phyloP scores from a whole-genome alignment of 176 grass and related monocot species.

The Phoenix dactylifera region DNA sequence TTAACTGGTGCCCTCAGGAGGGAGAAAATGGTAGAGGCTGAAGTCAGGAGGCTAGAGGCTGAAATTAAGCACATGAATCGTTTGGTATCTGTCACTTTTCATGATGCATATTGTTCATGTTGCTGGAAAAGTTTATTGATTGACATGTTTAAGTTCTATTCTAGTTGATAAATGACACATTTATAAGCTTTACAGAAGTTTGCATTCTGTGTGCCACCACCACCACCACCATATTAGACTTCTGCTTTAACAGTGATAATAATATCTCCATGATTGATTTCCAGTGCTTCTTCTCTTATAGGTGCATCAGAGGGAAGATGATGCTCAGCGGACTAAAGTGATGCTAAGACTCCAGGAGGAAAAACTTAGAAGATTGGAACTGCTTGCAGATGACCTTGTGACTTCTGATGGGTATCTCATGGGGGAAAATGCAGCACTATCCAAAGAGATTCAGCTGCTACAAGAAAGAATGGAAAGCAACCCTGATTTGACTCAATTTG shows the following conservation, averaged over 20 bases:
- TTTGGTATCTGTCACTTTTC: constrained; percentile 33
- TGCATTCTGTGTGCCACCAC: no score
- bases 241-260: no score
- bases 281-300: constrained; percentile 15
- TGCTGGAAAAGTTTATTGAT: no score
- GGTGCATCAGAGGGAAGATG: constrained; percentile 65
- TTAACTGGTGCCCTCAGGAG: constrained; percentile 74
- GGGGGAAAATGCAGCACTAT: constrained; percentile 60
- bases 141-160: no score
- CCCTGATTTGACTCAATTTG: constrained; percentile 64
- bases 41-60: constrained; percentile 51
- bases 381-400: constrained; percentile 42
- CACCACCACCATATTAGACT: no score
- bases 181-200: no score
- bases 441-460: constrained; percentile 48
- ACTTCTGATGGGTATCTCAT: constrained; percentile 43
- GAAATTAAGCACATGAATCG: constrained; percentile 74
- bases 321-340: constrained; percentile 33
- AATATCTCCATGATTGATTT: no score
- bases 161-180: no score
- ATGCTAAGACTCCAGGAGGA: constrained; percentile 46
- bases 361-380: constrained; percentile 37
- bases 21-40: constrained; percentile 57
- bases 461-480: constrained; percentile 49
- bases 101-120: no score